These are phyloP conservation scores for Wickerhamomyces sydowiorum DNA, from an alignment of 805 yeast genomes.

Conservation along the genomic window DNA sequence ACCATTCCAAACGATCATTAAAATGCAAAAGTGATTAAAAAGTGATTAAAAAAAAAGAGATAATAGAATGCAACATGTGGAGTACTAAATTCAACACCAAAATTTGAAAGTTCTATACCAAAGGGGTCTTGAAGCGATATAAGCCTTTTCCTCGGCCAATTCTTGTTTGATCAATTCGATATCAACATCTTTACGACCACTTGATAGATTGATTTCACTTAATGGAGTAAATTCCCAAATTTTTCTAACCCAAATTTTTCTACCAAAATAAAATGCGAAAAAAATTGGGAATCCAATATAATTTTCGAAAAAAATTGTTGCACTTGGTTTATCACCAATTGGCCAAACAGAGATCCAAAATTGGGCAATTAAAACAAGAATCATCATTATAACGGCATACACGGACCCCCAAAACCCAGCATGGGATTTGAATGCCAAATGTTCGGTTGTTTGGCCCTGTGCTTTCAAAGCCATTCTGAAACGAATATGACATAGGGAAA, in stretches of 20 bases:
- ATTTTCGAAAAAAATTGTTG: constrained; percentile 31
- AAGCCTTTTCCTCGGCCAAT: constrained; percentile 49
- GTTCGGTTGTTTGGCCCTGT: constrained; percentile 35
- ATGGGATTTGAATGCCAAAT: constrained; percentile 36
- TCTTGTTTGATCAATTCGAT: constrained; percentile 51
- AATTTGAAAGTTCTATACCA: constrained; percentile 37
- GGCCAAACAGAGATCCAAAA: constrained; percentile 46
- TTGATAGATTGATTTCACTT: constrained; percentile 50
- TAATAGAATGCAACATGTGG: not conserved
- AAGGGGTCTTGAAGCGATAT: not conserved
- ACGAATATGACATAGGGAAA: constrained; percentile 36
- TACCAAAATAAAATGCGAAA: constrained; percentile 31
- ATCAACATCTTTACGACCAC: constrained; percentile 60
- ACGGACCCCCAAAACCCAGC: constrained; percentile 38
- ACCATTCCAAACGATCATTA: constrained; percentile 1
- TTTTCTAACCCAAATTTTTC: constrained; percentile 38
- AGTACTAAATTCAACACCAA: constrained; percentile 50
- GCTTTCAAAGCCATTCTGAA: constrained; percentile 39
- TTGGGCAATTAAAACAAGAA: constrained; percentile 36
- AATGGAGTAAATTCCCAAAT: constrained; percentile 37
- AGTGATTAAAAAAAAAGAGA: not conserved
- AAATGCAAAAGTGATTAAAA: not conserved
- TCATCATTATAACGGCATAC: constrained; percentile 30
- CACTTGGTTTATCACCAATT: constrained; percentile 28
- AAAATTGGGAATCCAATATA: constrained; percentile 39